Evolutionary conservation across 306 rosid genomes (phyloP).

Genomic region (Leucaena leucocephala): DNA sequence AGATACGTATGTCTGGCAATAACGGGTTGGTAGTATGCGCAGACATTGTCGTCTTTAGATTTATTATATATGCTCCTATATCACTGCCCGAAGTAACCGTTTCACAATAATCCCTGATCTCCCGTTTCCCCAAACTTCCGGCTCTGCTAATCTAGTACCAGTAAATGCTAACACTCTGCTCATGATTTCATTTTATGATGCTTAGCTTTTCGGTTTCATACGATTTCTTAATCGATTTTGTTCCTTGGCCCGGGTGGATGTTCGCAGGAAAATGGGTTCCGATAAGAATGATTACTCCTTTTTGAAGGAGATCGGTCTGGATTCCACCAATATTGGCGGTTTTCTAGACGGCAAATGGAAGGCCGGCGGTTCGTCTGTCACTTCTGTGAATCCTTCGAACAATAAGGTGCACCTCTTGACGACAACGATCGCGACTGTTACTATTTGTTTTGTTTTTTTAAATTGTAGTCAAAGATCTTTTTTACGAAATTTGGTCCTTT

Average conservation of each 20-base stretch:
- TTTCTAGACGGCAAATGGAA: slow-evolving; percentile 11
- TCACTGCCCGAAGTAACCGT: neutral
- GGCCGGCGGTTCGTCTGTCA: slow-evolving; percentile 24
- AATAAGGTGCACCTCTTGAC: slow-evolving; percentile 10
- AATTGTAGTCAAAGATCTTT: neutral
- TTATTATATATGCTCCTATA: neutral
- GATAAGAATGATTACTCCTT: neutral
- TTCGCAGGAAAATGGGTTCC: slow-evolving; percentile 5
- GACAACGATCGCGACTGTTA: neutral
- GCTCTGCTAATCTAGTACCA: neutral
- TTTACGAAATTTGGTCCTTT: neutral
- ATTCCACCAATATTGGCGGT: neutral
- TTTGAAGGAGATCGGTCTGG: slow-evolving; percentile 12
- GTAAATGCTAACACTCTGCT: neutral
- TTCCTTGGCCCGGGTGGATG: neutral
- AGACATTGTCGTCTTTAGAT: neutral
- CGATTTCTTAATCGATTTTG: neutral
- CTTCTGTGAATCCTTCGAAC: slow-evolving; percentile 19
- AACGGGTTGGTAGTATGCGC: neutral
- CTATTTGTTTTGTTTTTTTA: neutral
- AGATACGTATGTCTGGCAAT: neutral
- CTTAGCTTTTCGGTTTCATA: neutral
- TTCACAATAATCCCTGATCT: neutral
- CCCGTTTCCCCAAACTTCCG: neutral
- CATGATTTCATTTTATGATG: neutral